phyloP scores from a whole-genome alignment of 1,284 basidiomycete genomes.

The Meripilus lineatus region DNA sequence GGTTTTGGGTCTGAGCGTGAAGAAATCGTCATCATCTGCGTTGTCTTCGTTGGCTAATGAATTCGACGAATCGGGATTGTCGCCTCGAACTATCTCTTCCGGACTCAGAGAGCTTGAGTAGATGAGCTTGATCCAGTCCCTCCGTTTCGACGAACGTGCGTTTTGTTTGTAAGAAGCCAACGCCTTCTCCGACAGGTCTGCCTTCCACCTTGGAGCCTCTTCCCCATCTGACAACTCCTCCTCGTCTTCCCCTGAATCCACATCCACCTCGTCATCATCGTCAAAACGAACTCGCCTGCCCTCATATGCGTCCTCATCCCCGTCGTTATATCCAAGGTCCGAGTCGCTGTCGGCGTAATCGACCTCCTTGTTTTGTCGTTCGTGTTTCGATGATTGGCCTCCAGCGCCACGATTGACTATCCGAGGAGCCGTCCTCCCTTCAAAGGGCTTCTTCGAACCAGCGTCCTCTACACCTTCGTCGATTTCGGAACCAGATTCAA shows the following conservation, averaged over 20 bases:
- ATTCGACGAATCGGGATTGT: constrained; percentile 19
- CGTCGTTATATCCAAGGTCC: constrained; percentile 51
- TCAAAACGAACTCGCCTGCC: constrained; percentile 29
- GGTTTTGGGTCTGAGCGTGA: constrained; percentile 49
- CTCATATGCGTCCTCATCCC: constrained; percentile 36
- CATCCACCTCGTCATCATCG: constrained; percentile 47
- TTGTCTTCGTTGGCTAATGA: constrained; percentile 28
- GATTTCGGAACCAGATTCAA: constrained; percentile 14
- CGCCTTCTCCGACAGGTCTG: constrained; percentile 63
- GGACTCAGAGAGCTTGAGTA: constrained; percentile 74
- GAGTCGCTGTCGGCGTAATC: constrained; percentile 82
- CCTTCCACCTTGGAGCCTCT: constrained; percentile 72
- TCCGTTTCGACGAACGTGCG: constrained; percentile 41
- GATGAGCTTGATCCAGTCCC: constrained; percentile 85
- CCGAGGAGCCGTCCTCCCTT: constrained; percentile 46
- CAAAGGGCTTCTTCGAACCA: too few relatives aligned
- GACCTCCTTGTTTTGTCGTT: constrained; percentile 39
- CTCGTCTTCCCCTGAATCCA: constrained; percentile 42
- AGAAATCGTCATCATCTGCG: constrained; percentile 67
- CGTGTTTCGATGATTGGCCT: constrained; percentile 30
- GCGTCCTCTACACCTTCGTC: constrained; percentile 28
- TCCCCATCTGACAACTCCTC: constrained; percentile 37
- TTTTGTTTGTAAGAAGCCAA: constrained; percentile 41
- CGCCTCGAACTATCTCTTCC: constrained; percentile 60
- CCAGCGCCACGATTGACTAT: constrained; percentile 36